Conservation (phyloP, 176 grass and related monocot genomes). For the Saccharum spontaneum region DNA sequence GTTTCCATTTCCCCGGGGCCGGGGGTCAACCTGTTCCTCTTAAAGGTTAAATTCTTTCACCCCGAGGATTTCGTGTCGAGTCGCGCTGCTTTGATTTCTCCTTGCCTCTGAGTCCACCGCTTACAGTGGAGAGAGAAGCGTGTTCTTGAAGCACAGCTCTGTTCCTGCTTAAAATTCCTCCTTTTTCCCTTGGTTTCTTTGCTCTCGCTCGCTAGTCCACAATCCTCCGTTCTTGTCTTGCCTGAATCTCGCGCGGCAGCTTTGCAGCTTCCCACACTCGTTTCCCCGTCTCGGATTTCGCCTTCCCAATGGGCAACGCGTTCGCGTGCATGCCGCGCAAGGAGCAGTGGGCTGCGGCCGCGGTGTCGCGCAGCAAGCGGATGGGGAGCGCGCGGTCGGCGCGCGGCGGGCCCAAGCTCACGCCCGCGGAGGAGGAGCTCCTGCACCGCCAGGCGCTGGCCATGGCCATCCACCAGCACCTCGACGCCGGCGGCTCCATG, state of each 20-base stretch:
- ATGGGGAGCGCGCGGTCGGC: slow-evolving; percentile 51
- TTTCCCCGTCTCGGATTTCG: not conserved
- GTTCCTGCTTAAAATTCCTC: not conserved
- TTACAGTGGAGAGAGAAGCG: not conserved
- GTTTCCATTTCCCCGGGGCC: not conserved
- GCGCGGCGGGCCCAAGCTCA: slow-evolving; percentile 61
- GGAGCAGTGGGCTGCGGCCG: slow-evolving; percentile 29
- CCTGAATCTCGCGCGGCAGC: too few relatives aligned
- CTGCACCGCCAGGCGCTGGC: slow-evolving; percentile 92
- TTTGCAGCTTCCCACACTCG: too few relatives aligned
- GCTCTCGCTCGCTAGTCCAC: slow-evolving; percentile 14
- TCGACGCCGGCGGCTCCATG: slow-evolving; percentile 89
- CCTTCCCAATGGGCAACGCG: slow-evolving; percentile 70
- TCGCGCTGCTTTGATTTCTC: not conserved
- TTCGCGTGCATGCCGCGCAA: slow-evolving; percentile 63
- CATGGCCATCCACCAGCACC: slow-evolving; percentile 91
- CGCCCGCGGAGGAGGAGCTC: slow-evolving; percentile 82
- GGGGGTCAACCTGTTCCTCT: not conserved
- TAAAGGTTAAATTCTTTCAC: not conserved
- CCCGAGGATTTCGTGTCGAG: not conserved
- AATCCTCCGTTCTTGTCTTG: not conserved
- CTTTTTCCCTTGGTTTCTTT: not conserved
- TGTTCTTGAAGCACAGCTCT: slow-evolving; percentile 18
- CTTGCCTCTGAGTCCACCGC: not conserved
- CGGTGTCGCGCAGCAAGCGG: slow-evolving; percentile 66